These are phyloP conservation scores for Coniochaeta prunicola DNA, from an alignment of 2,329 filamentous ascomycete genomes.

Conservation along the genomic window DNA sequence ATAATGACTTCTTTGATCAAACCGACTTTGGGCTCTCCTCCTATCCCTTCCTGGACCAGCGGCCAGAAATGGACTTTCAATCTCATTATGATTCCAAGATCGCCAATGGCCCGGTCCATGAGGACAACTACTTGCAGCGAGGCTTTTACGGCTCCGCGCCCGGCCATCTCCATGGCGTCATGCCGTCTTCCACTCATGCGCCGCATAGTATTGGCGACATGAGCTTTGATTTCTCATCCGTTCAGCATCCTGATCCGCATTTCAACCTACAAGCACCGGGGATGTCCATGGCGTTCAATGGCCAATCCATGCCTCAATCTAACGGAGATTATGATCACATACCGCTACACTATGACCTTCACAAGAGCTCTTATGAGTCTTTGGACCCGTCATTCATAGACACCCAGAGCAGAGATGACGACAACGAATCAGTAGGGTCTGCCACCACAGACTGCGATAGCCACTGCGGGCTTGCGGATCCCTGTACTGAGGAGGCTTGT, in stretches of 20 bases:
- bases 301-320: background rate
- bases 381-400: background rate
- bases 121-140: background rate
- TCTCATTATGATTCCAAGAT: background rate
- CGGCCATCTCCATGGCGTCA: background rate
- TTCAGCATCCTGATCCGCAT: background rate
- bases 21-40: background rate
- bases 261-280: background rate
- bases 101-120: background rate
- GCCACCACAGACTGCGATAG: slow-evolving; percentile 16
- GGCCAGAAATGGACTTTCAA: background rate
- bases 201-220: background rate
- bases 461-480: slow-evolving; percentile 19
- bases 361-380: background rate
- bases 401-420: slow-evolving; percentile 9
- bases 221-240: background rate
- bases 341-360: background rate
- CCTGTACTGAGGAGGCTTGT: slow-evolving; percentile 17
- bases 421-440: slow-evolving; percentile 13
- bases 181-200: background rate
- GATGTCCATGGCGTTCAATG: background rate
- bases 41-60: background rate
- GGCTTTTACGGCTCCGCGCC: background rate
- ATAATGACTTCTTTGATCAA: background rate
- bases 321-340: background rate